Evolutionary conservation across 2,329 filamentous ascomycete species (phyloP), one percentile per base, ranked within the genome.

Genomic region (Fusarium keratoplasticum): DNA sequence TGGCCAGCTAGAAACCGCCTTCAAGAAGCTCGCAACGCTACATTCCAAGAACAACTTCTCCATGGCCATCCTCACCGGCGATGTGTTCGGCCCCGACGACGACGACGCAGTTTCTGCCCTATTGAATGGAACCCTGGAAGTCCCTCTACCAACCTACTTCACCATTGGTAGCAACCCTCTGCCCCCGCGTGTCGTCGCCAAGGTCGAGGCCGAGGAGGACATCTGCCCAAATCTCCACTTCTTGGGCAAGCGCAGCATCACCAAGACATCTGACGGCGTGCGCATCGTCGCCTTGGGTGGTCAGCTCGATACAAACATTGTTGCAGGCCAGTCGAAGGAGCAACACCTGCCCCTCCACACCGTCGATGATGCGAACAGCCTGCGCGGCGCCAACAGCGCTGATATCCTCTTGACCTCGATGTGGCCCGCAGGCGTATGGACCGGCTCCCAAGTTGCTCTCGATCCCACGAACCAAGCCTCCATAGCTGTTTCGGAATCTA

Each of bases 221-320:
- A 88, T 99, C 20, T 98, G 95, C 81, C 89, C 92, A n/a, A 98
- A 99, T 80, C 89, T 99, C 13, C 94, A 94, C 83, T 97, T 93
- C 78, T 89, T 99, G 1, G 95, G 94, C 66, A 97, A 96, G 82
- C 92, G 95, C 78, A 94, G 94, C 70, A 92, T 93, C 16, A 93
- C 95, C 61, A 98, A 96, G 81, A 98, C 96, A 0, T 93, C 94
- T 0, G 95, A 98, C 74, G 96, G 95, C 1, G 87, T 98, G 54
- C 91, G 93, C 60, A 95, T 99, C 71, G 94, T 96, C n/a, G 88
- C 94, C 1, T 87, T 99, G 0, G 96, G 96, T 29, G 96, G 96
- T 0, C 86, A 87, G 36, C 84, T 95, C 2, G 91, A 94, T 76
- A 80, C 89, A 14, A 87, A 88, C 58, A 86, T 91, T 16, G 84